A percentile compares a stretch with the other conserved stretches of the same genome.
phyloP scores from a whole-genome alignment of 1,284 basidiomycete species.

The Xerocomus cyaneibrunnescens region DNA sequence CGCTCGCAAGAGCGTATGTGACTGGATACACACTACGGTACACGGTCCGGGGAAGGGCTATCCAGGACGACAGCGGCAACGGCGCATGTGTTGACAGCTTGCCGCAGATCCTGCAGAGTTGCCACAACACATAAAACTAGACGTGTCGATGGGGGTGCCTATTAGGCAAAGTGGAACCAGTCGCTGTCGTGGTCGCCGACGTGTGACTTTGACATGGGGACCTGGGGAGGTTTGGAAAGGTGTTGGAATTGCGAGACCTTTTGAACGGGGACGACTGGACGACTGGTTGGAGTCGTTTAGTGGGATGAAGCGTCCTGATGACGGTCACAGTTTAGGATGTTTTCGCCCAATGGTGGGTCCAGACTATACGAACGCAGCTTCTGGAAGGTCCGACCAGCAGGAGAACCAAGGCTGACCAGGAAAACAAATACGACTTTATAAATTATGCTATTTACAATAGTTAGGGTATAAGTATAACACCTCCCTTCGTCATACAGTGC shows the following conservation, averaged over 20 bases:
- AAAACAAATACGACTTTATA: no score
- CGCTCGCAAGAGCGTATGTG: background rate
- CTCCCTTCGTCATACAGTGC: no score
- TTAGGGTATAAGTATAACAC: no score
- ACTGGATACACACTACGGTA: background rate
- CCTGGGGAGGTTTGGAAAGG: background rate
- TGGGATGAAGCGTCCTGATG: background rate
- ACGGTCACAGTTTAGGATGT: no score
- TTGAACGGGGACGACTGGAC: background rate
- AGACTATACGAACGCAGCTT: no score
- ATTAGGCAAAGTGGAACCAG: background rate
- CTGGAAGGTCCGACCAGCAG: background rate
- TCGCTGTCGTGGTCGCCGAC: background rate
- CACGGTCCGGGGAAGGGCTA: slow-evolving; percentile 2
- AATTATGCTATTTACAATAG: no score
- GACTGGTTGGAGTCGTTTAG: background rate
- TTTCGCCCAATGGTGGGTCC: no score
- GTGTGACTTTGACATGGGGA: background rate
- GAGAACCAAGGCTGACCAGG: no score
- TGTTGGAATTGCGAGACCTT: background rate
- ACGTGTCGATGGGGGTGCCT: background rate
- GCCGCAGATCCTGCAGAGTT: background rate
- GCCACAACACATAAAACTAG: background rate
- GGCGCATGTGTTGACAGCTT: background rate
- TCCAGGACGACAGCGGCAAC: background rate